These are phyloP conservation scores for Bipolaris victoriae DNA, from an alignment of 2,329 filamentous ascomycete species.

Conservation along the genomic window DNA sequence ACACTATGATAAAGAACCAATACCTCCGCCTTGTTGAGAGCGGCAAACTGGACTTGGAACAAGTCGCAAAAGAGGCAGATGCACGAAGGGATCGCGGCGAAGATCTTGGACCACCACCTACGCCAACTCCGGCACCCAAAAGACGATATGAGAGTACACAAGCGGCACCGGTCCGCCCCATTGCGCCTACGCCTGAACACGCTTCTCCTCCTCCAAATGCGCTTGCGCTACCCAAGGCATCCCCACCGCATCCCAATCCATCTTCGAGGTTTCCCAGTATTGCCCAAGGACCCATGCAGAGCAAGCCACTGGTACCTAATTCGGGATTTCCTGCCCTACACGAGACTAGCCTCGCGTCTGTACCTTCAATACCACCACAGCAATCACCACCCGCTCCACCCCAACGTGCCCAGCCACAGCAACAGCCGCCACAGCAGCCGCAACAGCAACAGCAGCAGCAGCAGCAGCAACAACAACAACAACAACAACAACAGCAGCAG, in stretches of 20 bases:
- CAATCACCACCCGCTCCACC: conserved; percentile 40
- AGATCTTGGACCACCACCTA: conserved; percentile 55
- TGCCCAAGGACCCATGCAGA: conserved; percentile 40
- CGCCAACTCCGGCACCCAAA: conserved; percentile 56
- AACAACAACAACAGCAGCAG: conserved; percentile 16
- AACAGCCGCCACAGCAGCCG: conserved; percentile 14
- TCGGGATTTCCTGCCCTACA: conserved; percentile 29
- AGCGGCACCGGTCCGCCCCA: conserved; percentile 48
- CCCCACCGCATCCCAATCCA: conserved; percentile 43
- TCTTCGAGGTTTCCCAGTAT: conserved; percentile 40
- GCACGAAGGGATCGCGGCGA: conserved; percentile 52
- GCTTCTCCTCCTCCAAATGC: conserved; percentile 41
- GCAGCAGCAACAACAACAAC: conserved; percentile 36
- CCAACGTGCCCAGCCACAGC: conserved; percentile 33
- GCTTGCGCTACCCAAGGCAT: conserved; percentile 44
- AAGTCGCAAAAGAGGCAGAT: conserved; percentile 52
- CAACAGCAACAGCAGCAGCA: conserved; percentile 24
- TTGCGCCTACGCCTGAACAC: conserved; percentile 56
- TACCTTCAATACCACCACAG: conserved; percentile 38
- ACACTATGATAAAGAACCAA: conserved; percentile 74
- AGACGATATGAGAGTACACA: conserved; percentile 55
- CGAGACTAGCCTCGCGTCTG: conserved; percentile 36
- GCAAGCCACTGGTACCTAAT: conserved; percentile 35
- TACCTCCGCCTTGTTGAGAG: conserved; percentile 55
- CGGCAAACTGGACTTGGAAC: conserved; percentile 52